Evolutionary conservation across 345 rosid species (phyloP).

Genomic region (Pelargonium nanum): DNA sequence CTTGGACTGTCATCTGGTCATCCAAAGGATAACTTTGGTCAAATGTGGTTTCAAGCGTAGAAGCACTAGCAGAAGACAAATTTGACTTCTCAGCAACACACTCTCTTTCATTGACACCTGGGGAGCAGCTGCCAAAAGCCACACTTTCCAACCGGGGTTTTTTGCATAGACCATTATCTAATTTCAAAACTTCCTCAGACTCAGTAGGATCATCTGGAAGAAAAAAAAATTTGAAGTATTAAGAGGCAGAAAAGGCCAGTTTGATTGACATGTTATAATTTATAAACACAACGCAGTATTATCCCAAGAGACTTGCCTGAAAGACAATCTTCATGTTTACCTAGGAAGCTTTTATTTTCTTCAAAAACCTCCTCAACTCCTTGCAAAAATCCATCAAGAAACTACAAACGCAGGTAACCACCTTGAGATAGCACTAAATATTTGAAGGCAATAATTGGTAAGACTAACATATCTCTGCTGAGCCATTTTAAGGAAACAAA

Average conservation of each 20-base stretch:
- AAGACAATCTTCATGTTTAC: conserved; percentile 2
- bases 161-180: background rate
- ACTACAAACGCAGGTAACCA: conserved; percentile 1
- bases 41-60: background rate
- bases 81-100: background rate
- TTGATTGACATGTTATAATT: background rate
- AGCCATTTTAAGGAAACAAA: background rate
- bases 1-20: conserved; percentile 15
- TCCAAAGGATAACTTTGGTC: conserved; percentile 1
- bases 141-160: background rate
- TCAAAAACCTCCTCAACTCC: conserved; percentile 6
- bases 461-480: background rate
- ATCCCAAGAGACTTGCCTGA: background rate
- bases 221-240: background rate
- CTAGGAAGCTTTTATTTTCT: background rate
- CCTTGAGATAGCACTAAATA: background rate
- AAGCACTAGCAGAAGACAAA: background rate
- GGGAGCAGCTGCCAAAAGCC: conserved; percentile 1
- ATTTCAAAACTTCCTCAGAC: background rate
- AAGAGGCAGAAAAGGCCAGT: background rate
- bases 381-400: conserved; percentile 11
- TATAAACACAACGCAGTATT: background rate
- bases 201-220: background rate
- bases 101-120: conserved; percentile 8
- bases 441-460: background rate